A percentile compares a stretch with the other conserved stretches of the same genome.
phyloP scores from a whole-genome alignment of 306 rosid genomes.

The Begonia loranthoides region DNA sequence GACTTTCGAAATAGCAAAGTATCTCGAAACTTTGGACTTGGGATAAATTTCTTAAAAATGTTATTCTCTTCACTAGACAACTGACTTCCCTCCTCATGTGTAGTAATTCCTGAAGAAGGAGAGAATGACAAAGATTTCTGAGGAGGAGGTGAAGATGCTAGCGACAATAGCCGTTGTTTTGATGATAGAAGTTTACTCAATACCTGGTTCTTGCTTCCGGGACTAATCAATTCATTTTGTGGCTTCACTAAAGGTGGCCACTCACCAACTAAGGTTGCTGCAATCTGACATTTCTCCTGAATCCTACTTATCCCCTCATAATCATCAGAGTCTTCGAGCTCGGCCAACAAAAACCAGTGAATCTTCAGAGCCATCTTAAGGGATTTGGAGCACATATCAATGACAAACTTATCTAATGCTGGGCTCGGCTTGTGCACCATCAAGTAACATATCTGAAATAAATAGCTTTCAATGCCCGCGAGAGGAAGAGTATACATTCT shows the following conservation, averaged over 20 bases:
- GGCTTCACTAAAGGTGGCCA: conserved; percentile 58
- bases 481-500: conserved; percentile 94
- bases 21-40: conserved; percentile 74
- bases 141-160: conserved; percentile 51
- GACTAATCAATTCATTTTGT: conserved; percentile 27
- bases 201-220: conserved; percentile 63
- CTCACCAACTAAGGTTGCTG: conserved; percentile 88
- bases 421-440: conserved; percentile 94
- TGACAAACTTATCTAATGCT: conserved; percentile 86
- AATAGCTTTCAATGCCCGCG: conserved; percentile 80
- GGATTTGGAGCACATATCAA: conserved; percentile 80
- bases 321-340: conserved; percentile 85
- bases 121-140: conserved; percentile 52
- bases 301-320: conserved; percentile 82
- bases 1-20: conserved; percentile 77
- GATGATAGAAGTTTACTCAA: conserved; percentile 60
- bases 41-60: conserved; percentile 70
- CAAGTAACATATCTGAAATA: conserved; percentile 96
- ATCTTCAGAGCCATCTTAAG: conserved; percentile 90
- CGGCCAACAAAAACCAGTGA: conserved; percentile 87
- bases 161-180: conserved; percentile 60
- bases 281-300: conserved; percentile 81
- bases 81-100: conserved; percentile 44
- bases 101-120: conserved; percentile 39
- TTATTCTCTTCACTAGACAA: conserved; percentile 62